Conservation (phyloP, 2,329 filamentous ascomycete species). For the Arthrinium puccinioides region DNA sequence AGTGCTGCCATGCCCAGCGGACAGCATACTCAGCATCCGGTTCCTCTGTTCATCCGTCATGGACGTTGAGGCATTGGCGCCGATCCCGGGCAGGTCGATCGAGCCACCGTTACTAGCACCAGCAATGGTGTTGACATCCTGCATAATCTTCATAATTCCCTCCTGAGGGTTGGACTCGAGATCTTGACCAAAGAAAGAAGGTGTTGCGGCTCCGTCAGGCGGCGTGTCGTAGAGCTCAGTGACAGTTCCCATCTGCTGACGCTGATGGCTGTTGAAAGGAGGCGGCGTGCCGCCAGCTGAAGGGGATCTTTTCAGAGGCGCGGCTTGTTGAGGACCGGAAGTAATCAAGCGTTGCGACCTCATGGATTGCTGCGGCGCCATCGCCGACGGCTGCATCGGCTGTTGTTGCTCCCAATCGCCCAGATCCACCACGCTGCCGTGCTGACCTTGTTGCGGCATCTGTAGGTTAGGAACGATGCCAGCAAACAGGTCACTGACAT, state of each 20-base stretch:
- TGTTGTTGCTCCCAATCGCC: constrained; percentile 49
- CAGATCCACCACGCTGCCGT: constrained; percentile 54
- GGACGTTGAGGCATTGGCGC: constrained; percentile 46
- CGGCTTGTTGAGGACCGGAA: constrained; percentile 37
- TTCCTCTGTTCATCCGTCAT: constrained; percentile 50
- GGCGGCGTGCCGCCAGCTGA: constrained; percentile 22
- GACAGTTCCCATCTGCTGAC: constrained; percentile 46
- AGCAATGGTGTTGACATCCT: constrained; percentile 52
- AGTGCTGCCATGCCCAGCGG: constrained; percentile 21
- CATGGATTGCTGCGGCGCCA: constrained; percentile 37
- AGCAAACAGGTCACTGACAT: constrained; percentile 77
- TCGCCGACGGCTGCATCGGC: constrained; percentile 26
- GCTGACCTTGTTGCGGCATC: constrained; percentile 33
- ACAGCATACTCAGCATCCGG: constrained; percentile 54
- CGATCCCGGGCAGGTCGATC: constrained; percentile 49
- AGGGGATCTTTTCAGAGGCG: constrained; percentile 18
- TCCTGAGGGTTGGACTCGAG: constrained; percentile 51
- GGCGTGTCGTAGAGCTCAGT: constrained; percentile 54
- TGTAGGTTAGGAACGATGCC: constrained; percentile 58
- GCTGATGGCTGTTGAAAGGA: constrained; percentile 21
- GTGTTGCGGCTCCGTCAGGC: constrained; percentile 34
- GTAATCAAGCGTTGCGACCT: constrained; percentile 47
- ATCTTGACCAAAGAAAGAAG: constrained; percentile 46
- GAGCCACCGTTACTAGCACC: constrained; percentile 23
- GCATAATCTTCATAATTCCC: constrained; percentile 59